Conservation (phyloP, 768 basidiomycete species). For the Cystobasidium tubakii region DNA sequence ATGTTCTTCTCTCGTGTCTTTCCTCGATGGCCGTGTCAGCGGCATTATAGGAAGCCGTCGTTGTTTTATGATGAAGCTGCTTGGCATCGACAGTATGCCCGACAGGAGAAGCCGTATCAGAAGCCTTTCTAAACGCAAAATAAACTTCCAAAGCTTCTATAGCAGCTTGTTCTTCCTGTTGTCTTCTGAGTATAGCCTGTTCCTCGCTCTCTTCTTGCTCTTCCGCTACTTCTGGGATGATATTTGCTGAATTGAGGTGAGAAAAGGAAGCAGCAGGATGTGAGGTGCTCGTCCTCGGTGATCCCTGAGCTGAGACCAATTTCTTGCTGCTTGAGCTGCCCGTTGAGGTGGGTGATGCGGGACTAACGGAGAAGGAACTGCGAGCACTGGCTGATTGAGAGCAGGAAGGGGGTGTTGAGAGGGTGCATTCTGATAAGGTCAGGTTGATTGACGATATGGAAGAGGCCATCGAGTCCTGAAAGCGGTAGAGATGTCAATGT, state of each 20-base stretch:
- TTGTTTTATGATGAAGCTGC: background rate
- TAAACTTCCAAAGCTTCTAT: slow-evolving; percentile 22
- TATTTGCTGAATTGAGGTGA: background rate
- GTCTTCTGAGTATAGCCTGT: background rate
- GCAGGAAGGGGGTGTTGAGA: background rate
- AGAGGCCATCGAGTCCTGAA: slow-evolving; percentile 3
- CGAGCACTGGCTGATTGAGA: background rate
- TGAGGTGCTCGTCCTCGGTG: background rate
- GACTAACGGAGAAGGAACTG: background rate
- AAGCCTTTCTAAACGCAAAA: background rate
- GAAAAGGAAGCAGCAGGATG: background rate
- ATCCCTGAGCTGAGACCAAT: background rate
- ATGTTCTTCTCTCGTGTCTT: background rate
- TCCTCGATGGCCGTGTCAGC: background rate
- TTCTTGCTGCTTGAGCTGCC: background rate
- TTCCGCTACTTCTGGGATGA: background rate
- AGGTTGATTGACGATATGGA: slow-evolving; percentile 6
- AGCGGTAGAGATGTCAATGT: background rate
- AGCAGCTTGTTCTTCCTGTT: slow-evolving; percentile 26
- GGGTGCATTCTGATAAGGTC: background rate
- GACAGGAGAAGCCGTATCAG: background rate
- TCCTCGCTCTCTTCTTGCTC: slow-evolving; percentile 9
- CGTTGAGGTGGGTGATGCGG: background rate
- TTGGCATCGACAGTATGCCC: background rate
- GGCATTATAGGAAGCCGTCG: background rate